Conservation (phyloP, 352 stramenopile species). For the Phytophthora uliginosa region DNA sequence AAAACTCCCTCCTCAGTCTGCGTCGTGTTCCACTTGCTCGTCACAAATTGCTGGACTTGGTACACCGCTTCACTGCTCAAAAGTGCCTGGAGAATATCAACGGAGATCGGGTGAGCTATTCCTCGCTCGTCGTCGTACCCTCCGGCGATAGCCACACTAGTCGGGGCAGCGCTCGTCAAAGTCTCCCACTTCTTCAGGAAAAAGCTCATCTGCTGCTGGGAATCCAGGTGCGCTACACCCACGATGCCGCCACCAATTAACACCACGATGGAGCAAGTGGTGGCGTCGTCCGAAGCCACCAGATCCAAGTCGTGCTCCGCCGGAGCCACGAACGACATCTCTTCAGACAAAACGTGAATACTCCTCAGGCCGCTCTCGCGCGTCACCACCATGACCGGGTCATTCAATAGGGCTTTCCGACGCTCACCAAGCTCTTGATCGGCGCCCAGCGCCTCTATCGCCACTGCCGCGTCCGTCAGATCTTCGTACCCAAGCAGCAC, state of each 20-base stretch:
- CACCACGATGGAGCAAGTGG: slow-evolving; percentile 41
- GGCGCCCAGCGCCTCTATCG: slow-evolving; percentile 17
- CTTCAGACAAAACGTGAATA: slow-evolving; percentile 36
- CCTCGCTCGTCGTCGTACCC: slow-evolving; percentile 38
- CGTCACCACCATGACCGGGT: slow-evolving; percentile 32
- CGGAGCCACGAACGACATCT: slow-evolving; percentile 36
- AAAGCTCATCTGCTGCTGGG: slow-evolving; percentile 32
- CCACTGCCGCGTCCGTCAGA: slow-evolving; percentile 9
- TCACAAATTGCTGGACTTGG: slow-evolving; percentile 29
- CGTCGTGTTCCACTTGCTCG: slow-evolving; percentile 30
- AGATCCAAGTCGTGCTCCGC: slow-evolving; percentile 25
- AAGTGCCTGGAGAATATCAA: slow-evolving; percentile 28
- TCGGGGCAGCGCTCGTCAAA: slow-evolving; percentile 3
- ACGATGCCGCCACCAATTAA: slow-evolving; percentile 23
- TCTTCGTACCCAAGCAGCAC: slow-evolving; percentile 28
- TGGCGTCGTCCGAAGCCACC: slow-evolving; percentile 41
- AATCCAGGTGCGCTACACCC: slow-evolving; percentile 32
- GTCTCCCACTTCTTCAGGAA: slow-evolving; percentile 38
- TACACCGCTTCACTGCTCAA: slow-evolving; percentile 21
- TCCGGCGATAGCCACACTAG: slow-evolving; percentile 28
- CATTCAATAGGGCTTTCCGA: slow-evolving; percentile 14
- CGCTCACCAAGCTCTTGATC: slow-evolving; percentile 12
- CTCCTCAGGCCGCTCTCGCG: slow-evolving; percentile 16
- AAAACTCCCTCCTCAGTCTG: slow-evolving; percentile 12
- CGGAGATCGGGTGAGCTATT: slow-evolving; percentile 28